Evolutionary conservation across 257 asterid species (phyloP).

Genomic region (Solanum piurae): DNA sequence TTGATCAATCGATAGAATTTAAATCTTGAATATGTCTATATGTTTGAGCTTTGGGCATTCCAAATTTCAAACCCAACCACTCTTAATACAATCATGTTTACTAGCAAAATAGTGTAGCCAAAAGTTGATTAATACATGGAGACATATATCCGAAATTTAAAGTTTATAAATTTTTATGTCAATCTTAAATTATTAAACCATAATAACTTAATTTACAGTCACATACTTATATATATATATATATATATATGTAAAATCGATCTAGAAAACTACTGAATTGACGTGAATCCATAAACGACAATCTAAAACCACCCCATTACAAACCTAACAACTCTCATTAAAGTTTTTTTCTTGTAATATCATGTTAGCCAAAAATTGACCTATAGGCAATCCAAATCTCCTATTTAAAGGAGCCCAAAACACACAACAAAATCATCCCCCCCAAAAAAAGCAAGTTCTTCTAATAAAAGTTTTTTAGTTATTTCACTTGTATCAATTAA

Average conservation of each 20-base stretch:
- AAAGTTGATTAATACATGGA: no score
- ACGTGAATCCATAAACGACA: no score
- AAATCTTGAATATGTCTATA: background rate
- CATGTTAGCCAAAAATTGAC: background rate
- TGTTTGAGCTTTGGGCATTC: background rate
- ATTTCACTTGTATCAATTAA: background rate
- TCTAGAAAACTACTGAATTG: no score
- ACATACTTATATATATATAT: no score
- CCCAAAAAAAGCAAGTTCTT: background rate
- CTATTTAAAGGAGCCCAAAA: background rate
- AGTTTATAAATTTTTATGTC: no score
- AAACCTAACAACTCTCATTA: background rate
- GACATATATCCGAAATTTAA: background rate
- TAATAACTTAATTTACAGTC: background rate
- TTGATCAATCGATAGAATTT: background rate
- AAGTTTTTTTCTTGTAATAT: background rate
- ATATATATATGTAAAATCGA: no score
- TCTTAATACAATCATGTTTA: background rate
- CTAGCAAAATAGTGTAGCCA: background rate
- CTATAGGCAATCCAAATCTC: background rate
- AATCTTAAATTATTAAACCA: no score
- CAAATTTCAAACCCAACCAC: background rate
- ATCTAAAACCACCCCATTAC: background rate
- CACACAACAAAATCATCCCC: background rate
- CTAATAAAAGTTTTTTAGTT: background rate